Base-by-base conservation (phyloP, 1,284 basidiomycete species). In the Malassezia equina region DNA sequence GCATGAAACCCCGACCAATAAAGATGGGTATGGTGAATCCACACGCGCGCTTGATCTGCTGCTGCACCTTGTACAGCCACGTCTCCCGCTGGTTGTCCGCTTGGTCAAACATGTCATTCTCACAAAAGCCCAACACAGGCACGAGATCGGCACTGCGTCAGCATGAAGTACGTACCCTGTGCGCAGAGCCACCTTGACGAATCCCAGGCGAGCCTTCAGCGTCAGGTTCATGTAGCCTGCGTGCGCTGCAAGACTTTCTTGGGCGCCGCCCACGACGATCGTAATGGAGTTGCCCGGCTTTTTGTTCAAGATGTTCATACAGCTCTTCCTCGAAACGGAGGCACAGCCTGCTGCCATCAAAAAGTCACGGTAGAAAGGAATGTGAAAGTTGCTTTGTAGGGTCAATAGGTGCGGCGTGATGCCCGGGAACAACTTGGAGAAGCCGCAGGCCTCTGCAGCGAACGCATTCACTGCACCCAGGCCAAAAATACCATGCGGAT, bases 61-160 rank as follows among this genome's bases (percentile, higher is more conserved):
- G 69, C 59, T 71, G 69, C 23, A 69, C 17, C 23, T 51, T 28
- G 76, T 90, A 87, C 31, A 96, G 77, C n/a, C 83, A 83, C 0
- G 91, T 94, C 0, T 91, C 91, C 65, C 85, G 85, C 66, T 90
- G 84, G 72, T 95, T 98, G 1, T 89, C 84, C 81, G 96, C 85
- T 78, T 98, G 93, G 62, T 90, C 81, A 67, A 89, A 98, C 50
- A 98, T 93, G 86, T 98, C 93, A 75, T 98, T 98, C 78, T 98
- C 93, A 17, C 93, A 93, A 67, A 98, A 98, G 1, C 88, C 65
- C 39, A 72, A 60, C 12, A 68, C 64, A 3, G 70, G 70, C n/a
- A 73, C 70, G 11, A 73, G 49, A 39, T 66, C 62, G 4, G 63
- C 61, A 2, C 43, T 47, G 40, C 27, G 25, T 48, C 6, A 44